Conservation (phyloP, 169 alveolate genomes). For the Plasmodium vinckei region DNA sequence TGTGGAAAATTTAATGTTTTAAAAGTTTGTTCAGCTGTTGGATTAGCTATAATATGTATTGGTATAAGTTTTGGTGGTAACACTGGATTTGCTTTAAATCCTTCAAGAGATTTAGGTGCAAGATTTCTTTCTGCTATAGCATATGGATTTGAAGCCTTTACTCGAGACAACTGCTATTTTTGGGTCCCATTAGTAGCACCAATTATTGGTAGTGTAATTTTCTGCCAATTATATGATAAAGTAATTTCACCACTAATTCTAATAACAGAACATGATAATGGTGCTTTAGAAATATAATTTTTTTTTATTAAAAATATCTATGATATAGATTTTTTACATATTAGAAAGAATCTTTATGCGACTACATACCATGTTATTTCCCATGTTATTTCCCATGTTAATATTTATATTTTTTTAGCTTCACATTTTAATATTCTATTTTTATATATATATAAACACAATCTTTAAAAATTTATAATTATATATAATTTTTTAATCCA, state of each 20-base stretch:
- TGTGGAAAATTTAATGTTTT: slow-evolving; percentile 54
- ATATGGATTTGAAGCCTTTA: slow-evolving; percentile 65
- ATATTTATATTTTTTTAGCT: too few relatives aligned
- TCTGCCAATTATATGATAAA: slow-evolving; percentile 29
- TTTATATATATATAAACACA: too few relatives aligned
- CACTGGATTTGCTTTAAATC: slow-evolving; percentile 78
- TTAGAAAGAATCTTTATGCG: too few relatives aligned
- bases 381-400: too few relatives aligned
- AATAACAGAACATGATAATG: slow-evolving; percentile 15
- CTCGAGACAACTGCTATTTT: slow-evolving; percentile 71
- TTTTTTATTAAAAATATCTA: too few relatives aligned
- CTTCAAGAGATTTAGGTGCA: slow-evolving; percentile 79
- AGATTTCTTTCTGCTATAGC: slow-evolving; percentile 68
- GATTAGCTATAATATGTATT: slow-evolving; percentile 67
- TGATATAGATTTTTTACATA: too few relatives aligned
- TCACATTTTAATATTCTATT: too few relatives aligned
- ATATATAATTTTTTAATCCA: too few relatives aligned
- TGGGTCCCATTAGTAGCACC: slow-evolving; percentile 77
- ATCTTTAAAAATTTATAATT: too few relatives aligned
- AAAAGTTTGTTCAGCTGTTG: slow-evolving; percentile 67
- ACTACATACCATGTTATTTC: too few relatives aligned
- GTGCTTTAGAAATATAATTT: slow-evolving; percentile 36
- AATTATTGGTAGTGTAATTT: slow-evolving; percentile 44
- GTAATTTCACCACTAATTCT: slow-evolving; percentile 40
- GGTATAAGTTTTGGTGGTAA: slow-evolving; percentile 78